These are phyloP conservation scores for Cylindrotheca fusiformis DNA, from an alignment of 108 stramenopile species.

Conservation along the genomic window DNA sequence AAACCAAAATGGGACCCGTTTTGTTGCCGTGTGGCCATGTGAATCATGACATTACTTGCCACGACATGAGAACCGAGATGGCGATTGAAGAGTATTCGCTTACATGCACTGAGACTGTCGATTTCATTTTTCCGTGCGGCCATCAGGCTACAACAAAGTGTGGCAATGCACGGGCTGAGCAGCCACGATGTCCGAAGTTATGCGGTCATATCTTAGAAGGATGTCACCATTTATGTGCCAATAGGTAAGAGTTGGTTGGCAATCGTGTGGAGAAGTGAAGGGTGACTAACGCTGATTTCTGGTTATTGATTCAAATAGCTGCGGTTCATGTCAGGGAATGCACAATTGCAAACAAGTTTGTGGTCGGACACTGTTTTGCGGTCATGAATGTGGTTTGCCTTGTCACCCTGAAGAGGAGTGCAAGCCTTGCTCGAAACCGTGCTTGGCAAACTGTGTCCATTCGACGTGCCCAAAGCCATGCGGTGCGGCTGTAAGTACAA, in stretches of 20 bases:
- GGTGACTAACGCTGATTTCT: no score
- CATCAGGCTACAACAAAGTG: conserved; percentile 19
- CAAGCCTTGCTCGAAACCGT: conserved; percentile 28
- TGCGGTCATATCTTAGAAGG: conserved; percentile 25
- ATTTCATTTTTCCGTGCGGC: conserved; percentile 19
- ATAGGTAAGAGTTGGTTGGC: conserved; percentile 9
- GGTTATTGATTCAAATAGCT: no score
- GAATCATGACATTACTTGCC: conserved; percentile 20
- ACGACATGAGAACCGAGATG: conserved; percentile 25
- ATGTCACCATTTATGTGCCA: conserved; percentile 16
- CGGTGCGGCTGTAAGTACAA: conserved; percentile 13
- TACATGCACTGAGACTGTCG: conserved; percentile 21
- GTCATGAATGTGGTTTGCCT: conserved; percentile 28
- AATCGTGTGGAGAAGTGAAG: no score
- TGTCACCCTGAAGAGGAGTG: conserved; percentile 36
- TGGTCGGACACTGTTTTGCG: conserved; percentile 42
- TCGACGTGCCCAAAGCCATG: conserved; percentile 33
- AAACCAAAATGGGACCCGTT: conserved; percentile 15
- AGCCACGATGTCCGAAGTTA: conserved; percentile 26
- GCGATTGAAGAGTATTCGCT: conserved; percentile 13
- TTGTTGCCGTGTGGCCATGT: conserved; percentile 34
- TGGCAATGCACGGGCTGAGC: conserved; percentile 26
- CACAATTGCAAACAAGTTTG: conserved; percentile 42
- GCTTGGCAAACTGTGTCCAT: conserved; percentile 25
- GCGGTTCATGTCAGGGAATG: conserved; percentile 20